These are phyloP conservation scores for Paramecium octaurelia DNA, from an alignment of 73 alveolate species.

Conservation along the genomic window DNA sequence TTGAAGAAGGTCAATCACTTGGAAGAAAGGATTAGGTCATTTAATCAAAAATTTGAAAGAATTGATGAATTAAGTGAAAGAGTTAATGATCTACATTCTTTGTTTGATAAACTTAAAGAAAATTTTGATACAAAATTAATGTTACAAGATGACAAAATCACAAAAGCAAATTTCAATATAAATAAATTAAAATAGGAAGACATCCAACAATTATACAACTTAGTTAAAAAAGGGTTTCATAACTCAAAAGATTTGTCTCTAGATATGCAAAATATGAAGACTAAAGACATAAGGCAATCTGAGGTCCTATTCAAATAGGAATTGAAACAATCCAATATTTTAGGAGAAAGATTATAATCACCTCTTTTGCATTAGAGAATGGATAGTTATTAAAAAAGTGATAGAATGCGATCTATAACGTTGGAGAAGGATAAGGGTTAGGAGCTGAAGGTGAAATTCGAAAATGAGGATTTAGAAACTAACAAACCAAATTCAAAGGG, in stretches of 20 bases:
- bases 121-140: constrained; percentile 3
- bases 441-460: not conserved
- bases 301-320: not conserved
- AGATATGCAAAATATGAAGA: not conserved
- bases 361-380: not conserved
- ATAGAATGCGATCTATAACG: constrained; percentile 27
- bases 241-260: not conserved
- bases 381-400: constrained; percentile 15
- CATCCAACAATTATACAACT: not conserved
- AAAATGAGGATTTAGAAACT: not conserved
- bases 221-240: not conserved
- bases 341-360: not conserved
- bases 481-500: not conserved
- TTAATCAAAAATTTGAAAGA: constrained; percentile 27
- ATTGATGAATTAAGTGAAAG: not conserved
- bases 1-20: not conserved
- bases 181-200: not conserved
- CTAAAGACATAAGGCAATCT: not conserved
- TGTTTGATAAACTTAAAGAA: not conserved
- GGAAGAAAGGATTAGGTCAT: constrained; percentile 6
- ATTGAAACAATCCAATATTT: not conserved
- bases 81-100: not conserved
- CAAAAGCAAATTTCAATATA: not conserved
- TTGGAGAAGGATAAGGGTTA: constrained; percentile 2
- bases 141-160: not conserved